A percentile compares a stretch with the other conserved stretches of the same genome.
phyloP scores from a whole-genome alignment of 2,329 filamentous ascomycete genomes.

The Xylaria sp. region DNA sequence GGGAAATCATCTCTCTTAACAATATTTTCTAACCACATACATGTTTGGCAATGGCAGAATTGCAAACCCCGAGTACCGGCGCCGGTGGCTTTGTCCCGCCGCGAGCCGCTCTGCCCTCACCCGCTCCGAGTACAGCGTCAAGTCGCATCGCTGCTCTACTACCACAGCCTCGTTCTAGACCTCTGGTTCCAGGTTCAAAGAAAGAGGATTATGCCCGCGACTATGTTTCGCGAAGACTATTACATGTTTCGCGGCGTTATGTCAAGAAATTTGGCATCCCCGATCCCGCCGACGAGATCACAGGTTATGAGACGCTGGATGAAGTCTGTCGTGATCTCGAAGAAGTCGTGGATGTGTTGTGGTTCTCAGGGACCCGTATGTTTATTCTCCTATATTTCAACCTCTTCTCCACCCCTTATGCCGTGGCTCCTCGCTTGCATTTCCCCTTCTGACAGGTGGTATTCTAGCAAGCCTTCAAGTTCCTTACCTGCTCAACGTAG shows the following conservation, averaged over 20 bases:
- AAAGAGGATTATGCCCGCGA: slow-evolving; percentile 57
- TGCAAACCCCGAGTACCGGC: slow-evolving; percentile 8
- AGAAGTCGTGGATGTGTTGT: slow-evolving; percentile 70
- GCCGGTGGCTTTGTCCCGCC: slow-evolving; percentile 48
- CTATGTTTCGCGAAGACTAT: slow-evolving; percentile 50
- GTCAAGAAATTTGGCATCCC: slow-evolving; percentile 52
- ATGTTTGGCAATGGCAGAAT: slow-evolving; percentile 23
- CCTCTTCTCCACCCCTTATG: neutral
- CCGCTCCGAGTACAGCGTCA: slow-evolving; percentile 48
- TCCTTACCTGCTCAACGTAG: slow-evolving; percentile 75
- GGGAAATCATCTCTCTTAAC: too few relatives aligned
- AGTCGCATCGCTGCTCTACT: slow-evolving; percentile 38
- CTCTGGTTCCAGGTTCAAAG: slow-evolving; percentile 50
- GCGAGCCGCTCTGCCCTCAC: slow-evolving; percentile 44
- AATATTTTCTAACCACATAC: neutral
- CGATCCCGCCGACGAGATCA: slow-evolving; percentile 42
- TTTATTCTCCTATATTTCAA: slow-evolving; percentile 18
- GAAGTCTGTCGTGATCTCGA: slow-evolving; percentile 73
- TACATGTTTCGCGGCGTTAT: slow-evolving; percentile 52
- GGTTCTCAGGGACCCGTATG: slow-evolving; percentile 82
- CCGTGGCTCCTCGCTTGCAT: neutral
- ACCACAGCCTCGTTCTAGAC: slow-evolving; percentile 50
- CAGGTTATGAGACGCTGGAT: slow-evolving; percentile 55
- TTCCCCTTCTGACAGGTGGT: slow-evolving; percentile 1
- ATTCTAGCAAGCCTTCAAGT: slow-evolving; percentile 67